These are phyloP conservation scores for Fusarium scirpi DNA, from an alignment of 2,329 filamentous ascomycete genomes.

Conservation along the genomic window DNA sequence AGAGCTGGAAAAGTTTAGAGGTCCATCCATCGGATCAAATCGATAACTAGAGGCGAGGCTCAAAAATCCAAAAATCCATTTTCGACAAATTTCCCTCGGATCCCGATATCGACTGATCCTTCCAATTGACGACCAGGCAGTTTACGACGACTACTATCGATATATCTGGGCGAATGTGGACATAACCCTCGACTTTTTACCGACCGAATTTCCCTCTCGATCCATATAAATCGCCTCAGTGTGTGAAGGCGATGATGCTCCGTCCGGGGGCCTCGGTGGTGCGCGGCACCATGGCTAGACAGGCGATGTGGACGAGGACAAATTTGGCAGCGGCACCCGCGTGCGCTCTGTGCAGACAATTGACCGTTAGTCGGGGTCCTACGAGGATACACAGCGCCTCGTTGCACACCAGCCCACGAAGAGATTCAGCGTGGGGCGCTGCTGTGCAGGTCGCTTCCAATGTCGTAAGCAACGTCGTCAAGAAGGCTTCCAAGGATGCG, in stretches of 20 bases:
- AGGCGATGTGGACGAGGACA: constrained; percentile 40
- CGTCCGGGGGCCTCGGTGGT: constrained; percentile 65
- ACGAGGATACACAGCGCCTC: constrained; percentile 50
- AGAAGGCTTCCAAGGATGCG: constrained; percentile 70
- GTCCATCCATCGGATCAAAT: constrained; percentile 33
- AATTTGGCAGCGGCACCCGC: constrained; percentile 37
- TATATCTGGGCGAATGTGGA: constrained; percentile 29
- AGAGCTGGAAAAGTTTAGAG: constrained; percentile 48
- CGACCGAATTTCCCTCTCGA: constrained; percentile 4
- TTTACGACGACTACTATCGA: not conserved
- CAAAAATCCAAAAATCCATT: constrained; percentile 31
- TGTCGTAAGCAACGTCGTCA: constrained; percentile 76
- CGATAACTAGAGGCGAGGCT: constrained; percentile 25
- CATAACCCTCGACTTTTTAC: constrained; percentile 9
- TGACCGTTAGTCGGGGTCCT: constrained; percentile 50
- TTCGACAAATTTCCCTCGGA: constrained; percentile 42
- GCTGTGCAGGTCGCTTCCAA: constrained; percentile 78
- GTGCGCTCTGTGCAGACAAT: constrained; percentile 50
- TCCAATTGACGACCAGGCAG: constrained; percentile 8
- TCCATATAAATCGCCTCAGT: constrained; percentile 13
- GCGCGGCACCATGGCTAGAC: constrained; percentile 53
- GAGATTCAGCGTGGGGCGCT: constrained; percentile 78
- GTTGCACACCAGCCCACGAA: constrained; percentile 59
- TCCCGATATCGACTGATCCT: constrained; percentile 16
- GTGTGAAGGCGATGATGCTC: constrained; percentile 61